phyloP scores from a whole-genome alignment of 1,284 basidiomycete genomes.

The Austroboletus olivaceoglutinosus region DNA sequence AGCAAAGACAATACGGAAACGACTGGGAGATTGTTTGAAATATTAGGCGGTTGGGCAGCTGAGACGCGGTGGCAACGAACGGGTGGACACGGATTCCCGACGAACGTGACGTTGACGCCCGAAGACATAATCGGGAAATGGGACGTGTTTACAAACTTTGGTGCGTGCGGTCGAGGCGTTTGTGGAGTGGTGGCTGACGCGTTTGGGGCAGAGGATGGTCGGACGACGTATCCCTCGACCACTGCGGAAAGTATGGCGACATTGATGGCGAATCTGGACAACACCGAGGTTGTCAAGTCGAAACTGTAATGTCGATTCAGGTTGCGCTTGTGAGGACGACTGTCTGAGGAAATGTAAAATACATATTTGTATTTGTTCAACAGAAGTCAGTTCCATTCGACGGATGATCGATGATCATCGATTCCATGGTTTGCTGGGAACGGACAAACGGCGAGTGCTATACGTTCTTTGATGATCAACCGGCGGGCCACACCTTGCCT shows the following conservation, averaged over 20 bases:
- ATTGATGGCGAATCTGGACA: slow-evolving; percentile 81
- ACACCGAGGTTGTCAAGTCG: slow-evolving; percentile 48
- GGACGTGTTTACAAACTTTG: slow-evolving; percentile 79
- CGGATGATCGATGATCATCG: too few relatives aligned
- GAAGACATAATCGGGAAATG: slow-evolving; percentile 81
- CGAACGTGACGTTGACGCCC: slow-evolving; percentile 63
- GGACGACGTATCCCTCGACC: slow-evolving; percentile 74
- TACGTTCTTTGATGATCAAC: too few relatives aligned
- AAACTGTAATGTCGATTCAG: slow-evolving; percentile 41
- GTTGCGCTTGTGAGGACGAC: too few relatives aligned
- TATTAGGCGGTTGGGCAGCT: slow-evolving; percentile 91
- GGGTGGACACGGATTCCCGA: slow-evolving; percentile 85
- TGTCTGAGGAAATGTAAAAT: too few relatives aligned
- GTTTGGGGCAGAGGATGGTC: slow-evolving; percentile 57
- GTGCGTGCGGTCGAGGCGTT: slow-evolving; percentile 41
- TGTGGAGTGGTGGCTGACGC: background rate
- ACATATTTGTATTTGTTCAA: too few relatives aligned
- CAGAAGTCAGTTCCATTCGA: too few relatives aligned
- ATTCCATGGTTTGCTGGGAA: too few relatives aligned
- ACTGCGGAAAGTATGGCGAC: slow-evolving; percentile 68
- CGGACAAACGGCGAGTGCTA: too few relatives aligned
- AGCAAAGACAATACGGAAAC: slow-evolving; percentile 80
- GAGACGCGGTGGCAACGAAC: slow-evolving; percentile 93
- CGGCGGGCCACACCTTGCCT: too few relatives aligned
- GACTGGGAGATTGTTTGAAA: slow-evolving; percentile 83